These are phyloP conservation scores for Chlorokybus atmophyticus DNA, from an alignment of 139 green algal species.

Conservation along the genomic window DNA sequence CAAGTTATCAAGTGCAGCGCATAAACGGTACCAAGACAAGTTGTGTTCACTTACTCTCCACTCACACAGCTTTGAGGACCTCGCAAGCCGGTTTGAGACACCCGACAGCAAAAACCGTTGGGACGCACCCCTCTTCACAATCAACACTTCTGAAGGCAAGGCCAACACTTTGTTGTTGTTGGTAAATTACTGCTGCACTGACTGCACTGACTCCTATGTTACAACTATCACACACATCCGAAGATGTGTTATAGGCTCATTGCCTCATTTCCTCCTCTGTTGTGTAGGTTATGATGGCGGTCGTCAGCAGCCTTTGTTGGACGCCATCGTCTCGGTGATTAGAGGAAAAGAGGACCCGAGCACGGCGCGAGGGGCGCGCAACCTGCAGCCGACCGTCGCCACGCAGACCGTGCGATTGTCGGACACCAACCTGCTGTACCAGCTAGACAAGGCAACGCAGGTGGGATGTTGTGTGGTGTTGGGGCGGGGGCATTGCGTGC, in stretches of 20 bases:
- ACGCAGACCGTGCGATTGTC: slow-evolving; percentile 38
- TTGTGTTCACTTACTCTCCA: slow-evolving; percentile 10
- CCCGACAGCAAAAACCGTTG: slow-evolving; percentile 75
- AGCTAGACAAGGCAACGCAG: slow-evolving; percentile 67
- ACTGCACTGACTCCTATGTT: too few relatives aligned
- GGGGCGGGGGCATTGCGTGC: too few relatives aligned
- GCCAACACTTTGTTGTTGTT: too few relatives aligned
- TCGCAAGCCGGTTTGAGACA: slow-evolving; percentile 65
- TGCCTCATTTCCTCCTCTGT: too few relatives aligned
- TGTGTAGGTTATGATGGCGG: too few relatives aligned
- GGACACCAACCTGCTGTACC: slow-evolving; percentile 70
- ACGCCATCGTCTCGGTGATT: slow-evolving; percentile 15
- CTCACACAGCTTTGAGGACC: slow-evolving; percentile 55
- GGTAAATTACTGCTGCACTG: too few relatives aligned
- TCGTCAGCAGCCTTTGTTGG: too few relatives aligned
- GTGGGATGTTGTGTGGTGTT: too few relatives aligned
- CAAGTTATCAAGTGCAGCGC: too few relatives aligned
- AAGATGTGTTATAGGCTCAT: too few relatives aligned
- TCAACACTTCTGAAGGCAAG: not conserved
- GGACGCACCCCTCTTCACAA: slow-evolving; percentile 59
- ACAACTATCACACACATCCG: too few relatives aligned
- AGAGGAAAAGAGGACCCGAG: not conserved
- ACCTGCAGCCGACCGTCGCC: slow-evolving; percentile 45
- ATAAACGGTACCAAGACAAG: too few relatives aligned
- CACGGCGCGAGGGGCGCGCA: not conserved